phyloP scores from a whole-genome alignment of 2,329 filamentous ascomycete species.

The Ramichloridium luteum region DNA sequence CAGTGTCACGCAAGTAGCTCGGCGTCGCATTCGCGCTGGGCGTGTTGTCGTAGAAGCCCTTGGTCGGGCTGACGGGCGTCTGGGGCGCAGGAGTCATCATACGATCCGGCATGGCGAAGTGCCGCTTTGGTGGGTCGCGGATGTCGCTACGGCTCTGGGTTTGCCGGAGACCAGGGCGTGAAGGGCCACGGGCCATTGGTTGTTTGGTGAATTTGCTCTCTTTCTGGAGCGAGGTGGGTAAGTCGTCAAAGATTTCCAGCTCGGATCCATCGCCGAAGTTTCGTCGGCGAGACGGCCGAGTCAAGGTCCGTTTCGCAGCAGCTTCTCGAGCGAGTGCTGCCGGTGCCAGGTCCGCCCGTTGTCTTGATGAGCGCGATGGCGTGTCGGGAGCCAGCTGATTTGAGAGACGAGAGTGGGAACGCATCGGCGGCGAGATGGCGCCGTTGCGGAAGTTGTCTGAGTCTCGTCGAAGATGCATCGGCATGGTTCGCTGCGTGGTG shows the following conservation, averaged over 20 bases:
- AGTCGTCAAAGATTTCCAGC: conserved; percentile 84
- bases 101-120: conserved; percentile 27
- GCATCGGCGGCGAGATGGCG: conserved; percentile 33
- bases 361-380: conserved; percentile 31
- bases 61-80: conserved; percentile 45
- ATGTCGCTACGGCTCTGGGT: conserved; percentile 22
- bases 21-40: conserved; percentile 37
- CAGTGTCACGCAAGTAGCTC: conserved; percentile 54
- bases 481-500: conserved; percentile 47
- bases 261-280: conserved; percentile 89
- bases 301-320: conserved; percentile 56
- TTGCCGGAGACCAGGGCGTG: conserved; percentile 35
- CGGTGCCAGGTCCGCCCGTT: conserved; percentile 32
- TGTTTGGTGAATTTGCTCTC: conserved; percentile 77
- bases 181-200: conserved; percentile 55
- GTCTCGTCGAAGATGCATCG: conserved; percentile 66
- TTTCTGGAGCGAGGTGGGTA: conserved; percentile 71
- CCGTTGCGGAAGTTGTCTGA: conserved; percentile 49
- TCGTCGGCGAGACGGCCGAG: conserved; percentile 54
- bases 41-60: conserved; percentile 24
- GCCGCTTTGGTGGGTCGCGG: conserved; percentile 18
- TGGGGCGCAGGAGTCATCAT: conserved; percentile 35
- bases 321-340: conserved; percentile 40
- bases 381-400: conserved; percentile 38
- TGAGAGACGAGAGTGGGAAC: conserved; percentile 37